Conservation (phyloP, 441 rosid species). For the Sinapis alba region DNA sequence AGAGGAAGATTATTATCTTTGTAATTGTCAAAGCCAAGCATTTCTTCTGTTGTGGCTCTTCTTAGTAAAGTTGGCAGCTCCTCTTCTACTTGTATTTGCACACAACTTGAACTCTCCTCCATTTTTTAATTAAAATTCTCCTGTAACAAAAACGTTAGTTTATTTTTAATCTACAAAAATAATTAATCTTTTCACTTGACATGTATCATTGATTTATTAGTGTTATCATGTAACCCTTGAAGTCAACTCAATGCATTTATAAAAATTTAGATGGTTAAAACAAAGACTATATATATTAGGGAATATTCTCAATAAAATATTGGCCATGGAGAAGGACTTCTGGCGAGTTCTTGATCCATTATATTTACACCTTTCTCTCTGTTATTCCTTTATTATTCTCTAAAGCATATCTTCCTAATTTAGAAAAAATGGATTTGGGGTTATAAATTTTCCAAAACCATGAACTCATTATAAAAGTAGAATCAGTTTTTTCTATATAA, state of each 20-base stretch:
- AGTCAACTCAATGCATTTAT: not conserved
- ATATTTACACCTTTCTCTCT: not conserved
- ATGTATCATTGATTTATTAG: conserved; percentile 10
- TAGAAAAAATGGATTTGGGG: not conserved
- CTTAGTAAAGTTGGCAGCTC: conserved; percentile 39
- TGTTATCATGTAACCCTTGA: not conserved
- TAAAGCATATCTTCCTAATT: not conserved
- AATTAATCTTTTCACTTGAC: not conserved
- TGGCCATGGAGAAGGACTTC: not conserved
- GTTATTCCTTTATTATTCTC: not conserved
- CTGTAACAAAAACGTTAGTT: not conserved
- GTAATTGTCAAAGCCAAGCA: conserved; percentile 41
- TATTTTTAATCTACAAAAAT: not conserved
- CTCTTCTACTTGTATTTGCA: conserved; percentile 33
- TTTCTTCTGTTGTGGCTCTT: conserved; percentile 38
- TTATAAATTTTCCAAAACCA: conserved; percentile 11
- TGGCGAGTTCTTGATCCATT: conserved; percentile 18
- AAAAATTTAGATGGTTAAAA: not conserved
- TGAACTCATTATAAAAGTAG: not conserved
- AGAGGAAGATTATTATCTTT: conserved; percentile 7
- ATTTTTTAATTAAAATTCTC: not conserved
- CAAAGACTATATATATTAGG: too few relatives aligned
- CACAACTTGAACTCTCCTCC: conserved; percentile 31
- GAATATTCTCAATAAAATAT: conserved; percentile 17
- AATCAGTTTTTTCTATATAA: not conserved